These are phyloP conservation scores for Aspergillus brasiliensis DNA, from an alignment of 2,329 filamentous ascomycete species.

Conservation along the genomic window DNA sequence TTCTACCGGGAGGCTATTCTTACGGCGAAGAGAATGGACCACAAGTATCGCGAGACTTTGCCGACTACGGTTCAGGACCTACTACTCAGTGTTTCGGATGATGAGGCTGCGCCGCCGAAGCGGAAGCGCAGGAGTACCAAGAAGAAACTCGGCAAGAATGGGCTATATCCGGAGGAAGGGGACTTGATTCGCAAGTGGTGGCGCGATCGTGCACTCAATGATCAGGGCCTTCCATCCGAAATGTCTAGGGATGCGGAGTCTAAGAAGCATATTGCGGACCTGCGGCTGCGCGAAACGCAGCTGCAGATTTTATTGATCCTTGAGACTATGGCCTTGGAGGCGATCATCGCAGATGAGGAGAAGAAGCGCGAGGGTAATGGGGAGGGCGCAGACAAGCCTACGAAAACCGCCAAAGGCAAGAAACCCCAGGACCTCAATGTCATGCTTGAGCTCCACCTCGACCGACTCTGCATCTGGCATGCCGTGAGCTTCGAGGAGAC, in stretches of 20 bases:
- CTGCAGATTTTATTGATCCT: slow-evolving; percentile 53
- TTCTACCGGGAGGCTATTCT: slow-evolving; percentile 48
- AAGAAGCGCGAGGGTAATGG: slow-evolving; percentile 23
- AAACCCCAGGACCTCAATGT: slow-evolving; percentile 47
- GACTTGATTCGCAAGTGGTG: slow-evolving; percentile 50
- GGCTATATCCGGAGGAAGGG: slow-evolving; percentile 50
- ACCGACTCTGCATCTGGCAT: slow-evolving; percentile 55
- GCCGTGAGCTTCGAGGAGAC: slow-evolving; percentile 46
- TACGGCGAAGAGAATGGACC: slow-evolving; percentile 49
- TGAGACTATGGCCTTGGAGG: slow-evolving; percentile 50
- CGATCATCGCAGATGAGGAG: slow-evolving; percentile 22
- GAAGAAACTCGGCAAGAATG: slow-evolving; percentile 50
- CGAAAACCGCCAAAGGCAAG: slow-evolving; percentile 33
- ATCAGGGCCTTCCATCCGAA: slow-evolving; percentile 29
- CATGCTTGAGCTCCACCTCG: slow-evolving; percentile 50
- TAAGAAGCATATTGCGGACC: slow-evolving; percentile 45
- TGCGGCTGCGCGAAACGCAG: slow-evolving; percentile 52
- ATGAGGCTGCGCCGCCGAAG: slow-evolving; percentile 27
- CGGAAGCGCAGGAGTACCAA: slow-evolving; percentile 42
- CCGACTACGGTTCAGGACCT: slow-evolving; percentile 43
- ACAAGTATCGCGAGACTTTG: slow-evolving; percentile 50
- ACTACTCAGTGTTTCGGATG: slow-evolving; percentile 40
- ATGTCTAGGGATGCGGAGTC: slow-evolving; percentile 39
- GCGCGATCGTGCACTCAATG: slow-evolving; percentile 39
- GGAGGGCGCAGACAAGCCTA: slow-evolving; percentile 16